Evolutionary conservation across 2,329 filamentous ascomycete species (phyloP).

Genomic region (Fusarium agapanthi): DNA sequence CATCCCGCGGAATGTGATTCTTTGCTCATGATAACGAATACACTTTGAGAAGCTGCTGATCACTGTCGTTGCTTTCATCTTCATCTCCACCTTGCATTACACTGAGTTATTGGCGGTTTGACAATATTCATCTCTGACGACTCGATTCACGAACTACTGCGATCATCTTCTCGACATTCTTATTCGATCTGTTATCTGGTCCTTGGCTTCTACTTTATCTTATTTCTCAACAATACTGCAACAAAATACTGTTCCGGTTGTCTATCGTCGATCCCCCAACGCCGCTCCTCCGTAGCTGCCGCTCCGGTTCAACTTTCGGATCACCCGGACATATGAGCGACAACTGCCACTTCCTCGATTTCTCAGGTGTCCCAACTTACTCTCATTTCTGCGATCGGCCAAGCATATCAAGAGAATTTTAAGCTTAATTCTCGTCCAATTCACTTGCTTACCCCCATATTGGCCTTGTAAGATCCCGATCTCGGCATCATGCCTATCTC

Average conservation of each 20-base stretch:
- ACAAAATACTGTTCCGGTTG: slow-evolving; percentile 3
- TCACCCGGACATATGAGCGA: slow-evolving; percentile 20
- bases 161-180: not conserved
- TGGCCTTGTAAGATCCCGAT: not conserved
- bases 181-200: not conserved
- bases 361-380: slow-evolving; percentile 5
- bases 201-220: not conserved
- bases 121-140: slow-evolving; percentile 4
- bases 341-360: slow-evolving; percentile 7
- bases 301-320: slow-evolving; percentile 35
- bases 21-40: not conserved
- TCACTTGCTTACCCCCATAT: not conserved
- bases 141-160: not conserved
- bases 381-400: not conserved
- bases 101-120: slow-evolving; percentile 6
- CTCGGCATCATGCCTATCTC: slow-evolving; percentile 22
- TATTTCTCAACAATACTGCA: not conserved
- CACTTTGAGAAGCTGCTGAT: slow-evolving; percentile 14
- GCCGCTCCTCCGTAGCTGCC: slow-evolving; percentile 16
- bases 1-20: slow-evolving; percentile 14
- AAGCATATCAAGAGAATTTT: slow-evolving; percentile 7
- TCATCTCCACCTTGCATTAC: slow-evolving; percentile 3
- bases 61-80: slow-evolving; percentile 3
- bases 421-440: slow-evolving; percentile 16
- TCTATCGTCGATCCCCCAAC: slow-evolving; percentile 29